phyloP scores from a whole-genome alignment of 1,284 basidiomycete species.

The Pseudomicrostroma phylloplanum region DNA sequence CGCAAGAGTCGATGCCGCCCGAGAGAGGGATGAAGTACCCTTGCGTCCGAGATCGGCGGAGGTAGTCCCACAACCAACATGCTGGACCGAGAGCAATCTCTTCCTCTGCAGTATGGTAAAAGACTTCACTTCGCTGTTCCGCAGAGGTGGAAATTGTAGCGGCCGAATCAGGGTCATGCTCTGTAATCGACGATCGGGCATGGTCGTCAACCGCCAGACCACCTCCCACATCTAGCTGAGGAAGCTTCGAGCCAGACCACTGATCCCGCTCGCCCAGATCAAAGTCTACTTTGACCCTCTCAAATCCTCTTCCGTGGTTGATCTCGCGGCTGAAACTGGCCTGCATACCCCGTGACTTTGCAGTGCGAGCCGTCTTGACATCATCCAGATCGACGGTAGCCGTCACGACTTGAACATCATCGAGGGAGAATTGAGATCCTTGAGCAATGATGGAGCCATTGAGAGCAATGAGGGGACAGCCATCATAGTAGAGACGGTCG shows the following conservation, averaged over 20 bases:
- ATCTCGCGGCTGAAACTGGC: slow-evolving; percentile 69
- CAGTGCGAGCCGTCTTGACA: slow-evolving; percentile 77
- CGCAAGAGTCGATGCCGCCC: slow-evolving; percentile 96
- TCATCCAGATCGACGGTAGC: slow-evolving; percentile 94
- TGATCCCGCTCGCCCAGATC: slow-evolving; percentile 52
- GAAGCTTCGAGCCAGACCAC: neutral
- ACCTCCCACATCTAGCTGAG: neutral
- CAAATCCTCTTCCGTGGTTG: slow-evolving; percentile 66
- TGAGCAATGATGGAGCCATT: slow-evolving; percentile 90
- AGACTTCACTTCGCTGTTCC: slow-evolving; percentile 57
- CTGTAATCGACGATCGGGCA: neutral
- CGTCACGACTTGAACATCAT: slow-evolving; percentile 88
- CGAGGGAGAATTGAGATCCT: slow-evolving; percentile 89
- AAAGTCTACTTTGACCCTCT: slow-evolving; percentile 57
- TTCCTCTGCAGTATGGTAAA: slow-evolving; percentile 83
- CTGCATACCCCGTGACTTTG: slow-evolving; percentile 75
- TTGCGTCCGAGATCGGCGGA: slow-evolving; percentile 83
- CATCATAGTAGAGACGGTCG: slow-evolving; percentile 94
- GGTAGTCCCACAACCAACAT: slow-evolving; percentile 99
- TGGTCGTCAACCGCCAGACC: neutral
- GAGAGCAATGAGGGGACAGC: slow-evolving; percentile 87
- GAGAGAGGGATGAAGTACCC: slow-evolving; percentile 95
- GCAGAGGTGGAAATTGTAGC: slow-evolving; percentile 13
- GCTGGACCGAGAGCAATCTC: slow-evolving; percentile 96
- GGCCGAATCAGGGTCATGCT: slow-evolving; percentile 19